Percentiles rank a stretch among this genome's conserved stretches.
Conservation (phyloP, 805 yeast genomes). For the Citeromyces matritensis region DNA sequence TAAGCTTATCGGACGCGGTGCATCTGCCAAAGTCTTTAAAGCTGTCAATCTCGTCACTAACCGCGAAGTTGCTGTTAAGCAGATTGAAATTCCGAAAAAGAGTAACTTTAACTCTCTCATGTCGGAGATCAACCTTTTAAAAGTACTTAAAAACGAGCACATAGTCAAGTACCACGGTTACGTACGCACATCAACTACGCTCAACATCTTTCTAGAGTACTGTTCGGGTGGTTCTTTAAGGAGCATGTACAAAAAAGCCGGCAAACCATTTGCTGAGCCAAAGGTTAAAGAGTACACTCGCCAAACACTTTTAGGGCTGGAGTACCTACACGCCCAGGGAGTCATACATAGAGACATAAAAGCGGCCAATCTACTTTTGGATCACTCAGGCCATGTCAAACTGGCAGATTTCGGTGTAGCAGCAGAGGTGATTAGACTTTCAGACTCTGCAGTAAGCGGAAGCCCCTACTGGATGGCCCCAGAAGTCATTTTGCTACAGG, state of each 20-base stretch:
- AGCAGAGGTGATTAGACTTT: constrained; percentile 19
- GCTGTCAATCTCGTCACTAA: constrained; percentile 48
- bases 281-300: constrained; percentile 31
- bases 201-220: constrained; percentile 50
- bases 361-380: constrained; percentile 77
- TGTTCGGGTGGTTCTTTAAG: constrained; percentile 55
- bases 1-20: constrained; percentile 76
- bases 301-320: constrained; percentile 46
- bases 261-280: constrained; percentile 29
- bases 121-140: constrained; percentile 58
- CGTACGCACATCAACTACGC: constrained; percentile 32
- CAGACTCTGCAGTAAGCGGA: constrained; percentile 40
- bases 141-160: constrained; percentile 48
- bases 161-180: constrained; percentile 59
- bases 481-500: constrained; percentile 73
- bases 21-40: constrained; percentile 73
- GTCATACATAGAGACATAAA: constrained; percentile 70
- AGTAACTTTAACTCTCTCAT: constrained; percentile 27
- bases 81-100: constrained; percentile 41
- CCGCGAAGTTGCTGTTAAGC: constrained; percentile 68
- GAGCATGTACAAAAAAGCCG: constrained; percentile 34
- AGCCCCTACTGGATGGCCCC: constrained; percentile 99
- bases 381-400: constrained; percentile 61
- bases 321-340: constrained; percentile 54
- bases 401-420: constrained; percentile 88